Percentiles rank a stretch among this genome's conserved stretches.
Conservation (phyloP, 2,329 filamentous ascomycete species). For the Penicillium brasilianum region DNA sequence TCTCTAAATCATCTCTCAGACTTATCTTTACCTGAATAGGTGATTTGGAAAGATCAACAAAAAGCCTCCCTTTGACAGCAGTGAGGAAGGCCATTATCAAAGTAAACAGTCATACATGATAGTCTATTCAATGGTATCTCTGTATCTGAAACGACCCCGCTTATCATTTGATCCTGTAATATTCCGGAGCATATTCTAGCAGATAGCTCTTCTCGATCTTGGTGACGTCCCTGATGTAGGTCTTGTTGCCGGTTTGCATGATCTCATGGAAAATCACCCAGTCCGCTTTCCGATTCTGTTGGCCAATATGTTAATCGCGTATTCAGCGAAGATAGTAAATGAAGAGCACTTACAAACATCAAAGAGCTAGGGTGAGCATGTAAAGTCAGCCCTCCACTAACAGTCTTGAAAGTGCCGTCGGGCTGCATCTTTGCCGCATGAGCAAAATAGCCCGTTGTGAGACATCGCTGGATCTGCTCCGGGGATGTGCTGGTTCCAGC, state of each 20-base stretch:
- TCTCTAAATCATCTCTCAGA: no score
- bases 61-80: not conserved
- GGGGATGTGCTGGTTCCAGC: constrained; percentile 55
- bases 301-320: not conserved
- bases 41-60: not conserved
- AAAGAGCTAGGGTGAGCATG: constrained; percentile 90
- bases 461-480: constrained; percentile 80
- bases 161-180: constrained; percentile 65
- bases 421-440: constrained; percentile 93
- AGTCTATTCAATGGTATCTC: not conserved
- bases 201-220: constrained; percentile 95
- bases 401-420: constrained; percentile 85
- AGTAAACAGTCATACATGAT: not conserved
- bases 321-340: not conserved
- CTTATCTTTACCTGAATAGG: not conserved
- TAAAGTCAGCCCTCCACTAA: constrained; percentile 77
- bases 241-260: constrained; percentile 86
- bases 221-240: constrained; percentile 87
- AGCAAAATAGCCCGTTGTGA: constrained; percentile 89
- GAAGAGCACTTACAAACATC: constrained; percentile 71
- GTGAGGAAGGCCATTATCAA: not conserved
- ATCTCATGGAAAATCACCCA: constrained; percentile 97
- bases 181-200: constrained; percentile 83
- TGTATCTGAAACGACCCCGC: no score
- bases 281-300: constrained; percentile 82